Evolutionary conservation across 2,329 filamentous ascomycete genomes (phyloP).

Genomic region (Pseudogymnoascus sp.): DNA sequence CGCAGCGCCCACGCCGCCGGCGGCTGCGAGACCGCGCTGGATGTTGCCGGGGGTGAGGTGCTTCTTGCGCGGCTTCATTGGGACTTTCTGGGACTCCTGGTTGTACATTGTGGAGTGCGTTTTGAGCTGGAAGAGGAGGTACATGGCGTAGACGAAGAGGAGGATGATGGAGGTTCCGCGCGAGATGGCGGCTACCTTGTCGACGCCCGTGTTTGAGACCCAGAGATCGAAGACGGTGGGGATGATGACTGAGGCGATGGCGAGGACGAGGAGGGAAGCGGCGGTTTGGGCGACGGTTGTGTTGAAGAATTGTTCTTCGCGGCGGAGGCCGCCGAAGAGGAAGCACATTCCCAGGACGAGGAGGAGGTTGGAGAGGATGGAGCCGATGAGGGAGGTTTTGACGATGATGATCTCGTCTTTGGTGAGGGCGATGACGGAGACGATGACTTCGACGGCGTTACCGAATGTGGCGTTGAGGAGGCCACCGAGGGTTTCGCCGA

Average conservation of each 20-base stretch:
- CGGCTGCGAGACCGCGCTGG: conserved; percentile 24
- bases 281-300: conserved; percentile 86
- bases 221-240: conserved; percentile 75
- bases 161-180: conserved; percentile 73
- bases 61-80: conserved; percentile 45
- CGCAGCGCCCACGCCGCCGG: conserved; percentile 26
- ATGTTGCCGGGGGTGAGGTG: conserved; percentile 26
- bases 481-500: conserved; percentile 80
- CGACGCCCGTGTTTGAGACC: conserved; percentile 31
- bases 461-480: conserved; percentile 86
- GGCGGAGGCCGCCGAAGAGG: conserved; percentile 65
- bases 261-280: conserved; percentile 59
- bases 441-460: conserved; percentile 84
- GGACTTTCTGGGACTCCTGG: conserved; percentile 69
- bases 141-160: conserved; percentile 73
- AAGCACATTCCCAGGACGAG: conserved; percentile 89
- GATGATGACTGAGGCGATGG: conserved; percentile 76
- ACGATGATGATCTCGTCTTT: conserved; percentile 68
- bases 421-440: conserved; percentile 74
- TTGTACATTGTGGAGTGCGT: conserved; percentile 78
- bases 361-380: conserved; percentile 83
- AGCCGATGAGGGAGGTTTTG: conserved; percentile 85
- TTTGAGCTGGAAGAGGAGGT: conserved; percentile 86
- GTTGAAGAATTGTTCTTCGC: conserved; percentile 83
- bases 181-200: conserved; percentile 54